These are phyloP conservation scores for Plasmodium coatneyi DNA, from an alignment of 169 alveolate species.

Conservation along the genomic window DNA sequence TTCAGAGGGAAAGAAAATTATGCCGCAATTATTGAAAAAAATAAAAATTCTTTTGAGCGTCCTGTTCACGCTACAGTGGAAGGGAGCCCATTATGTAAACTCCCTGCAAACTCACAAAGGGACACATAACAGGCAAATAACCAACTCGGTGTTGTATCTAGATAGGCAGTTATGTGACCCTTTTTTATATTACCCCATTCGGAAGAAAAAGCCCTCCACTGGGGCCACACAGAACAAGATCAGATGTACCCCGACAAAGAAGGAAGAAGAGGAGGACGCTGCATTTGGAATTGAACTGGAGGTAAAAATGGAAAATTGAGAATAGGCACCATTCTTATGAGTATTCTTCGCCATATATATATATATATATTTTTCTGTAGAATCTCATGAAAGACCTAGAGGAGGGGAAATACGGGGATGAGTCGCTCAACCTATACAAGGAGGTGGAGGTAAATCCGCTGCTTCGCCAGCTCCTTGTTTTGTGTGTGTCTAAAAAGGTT, in stretches of 20 bases:
- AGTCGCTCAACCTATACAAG: constrained; percentile 25
- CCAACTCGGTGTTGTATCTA: not conserved
- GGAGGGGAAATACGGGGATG: constrained; percentile 46
- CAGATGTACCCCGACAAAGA: not conserved
- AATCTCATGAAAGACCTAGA: constrained; percentile 57
- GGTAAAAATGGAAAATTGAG: constrained; percentile 1
- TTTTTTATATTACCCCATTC: not conserved
- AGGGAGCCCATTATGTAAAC: not conserved
- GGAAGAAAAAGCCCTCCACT: not conserved
- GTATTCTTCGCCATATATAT: not conserved
- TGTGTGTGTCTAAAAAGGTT: not conserved
- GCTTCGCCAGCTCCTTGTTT: not conserved
- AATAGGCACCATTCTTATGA: not conserved
- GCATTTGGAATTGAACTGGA: constrained; percentile 35
- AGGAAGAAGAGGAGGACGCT: constrained; percentile 17
- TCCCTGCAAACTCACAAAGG: not conserved
- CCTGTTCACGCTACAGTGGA: constrained; percentile 12
- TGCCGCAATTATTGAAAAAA: constrained; percentile 33
- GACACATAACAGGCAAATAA: constrained; percentile 1
- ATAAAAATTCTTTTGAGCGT: not conserved
- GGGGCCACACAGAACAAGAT: constrained; percentile 13
- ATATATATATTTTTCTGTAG: not conserved
- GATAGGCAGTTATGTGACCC: not conserved
- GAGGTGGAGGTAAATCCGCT: constrained; percentile 50
- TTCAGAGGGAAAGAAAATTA: not conserved